phyloP scores from a whole-genome alignment of 1,284 basidiomycete genomes.

The Pseudozyma hubeiensis region DNA sequence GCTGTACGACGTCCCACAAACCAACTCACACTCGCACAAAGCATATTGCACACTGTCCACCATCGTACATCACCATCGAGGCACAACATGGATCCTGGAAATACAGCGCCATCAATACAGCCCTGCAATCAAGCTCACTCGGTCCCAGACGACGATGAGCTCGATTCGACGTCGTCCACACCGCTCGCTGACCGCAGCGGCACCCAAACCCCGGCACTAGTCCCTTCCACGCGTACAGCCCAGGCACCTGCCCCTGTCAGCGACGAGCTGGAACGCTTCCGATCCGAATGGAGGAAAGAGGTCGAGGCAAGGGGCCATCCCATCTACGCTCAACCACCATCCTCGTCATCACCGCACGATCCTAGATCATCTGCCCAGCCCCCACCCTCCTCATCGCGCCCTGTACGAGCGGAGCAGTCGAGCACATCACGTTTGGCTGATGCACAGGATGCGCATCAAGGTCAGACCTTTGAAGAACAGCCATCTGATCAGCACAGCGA shows the following conservation, averaged over 20 bases:
- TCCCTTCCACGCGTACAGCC: background rate
- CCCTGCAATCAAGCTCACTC: background rate
- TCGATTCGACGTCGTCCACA: slow-evolving; percentile 25
- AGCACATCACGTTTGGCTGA: background rate
- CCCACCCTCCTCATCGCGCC: too few species aligned
- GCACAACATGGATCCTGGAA: slow-evolving; percentile 13
- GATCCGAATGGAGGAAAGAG: slow-evolving; percentile 53
- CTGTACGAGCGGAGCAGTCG: too few species aligned
- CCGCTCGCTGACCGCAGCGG: slow-evolving; percentile 23
- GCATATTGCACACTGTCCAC: too few species aligned
- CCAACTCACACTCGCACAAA: too few species aligned
- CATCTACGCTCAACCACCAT: slow-evolving; percentile 18
- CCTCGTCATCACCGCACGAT: background rate
- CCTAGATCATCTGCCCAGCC: background rate
- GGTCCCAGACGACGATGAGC: background rate
- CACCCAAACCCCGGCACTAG: slow-evolving; percentile 22
- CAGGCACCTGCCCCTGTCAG: slow-evolving; percentile 8
- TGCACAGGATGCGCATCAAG: background rate
- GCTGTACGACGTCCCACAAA: too few species aligned
- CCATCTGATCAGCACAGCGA: too few species aligned
- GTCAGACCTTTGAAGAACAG: too few species aligned
- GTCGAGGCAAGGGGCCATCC: slow-evolving; percentile 33
- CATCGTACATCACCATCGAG: background rate
- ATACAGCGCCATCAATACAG: slow-evolving; percentile 24
- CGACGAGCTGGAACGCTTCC: slow-evolving; percentile 52